phyloP scores from a whole-genome alignment of 1,284 basidiomycete genomes.

The Pseudozyma flocculosa region DNA sequence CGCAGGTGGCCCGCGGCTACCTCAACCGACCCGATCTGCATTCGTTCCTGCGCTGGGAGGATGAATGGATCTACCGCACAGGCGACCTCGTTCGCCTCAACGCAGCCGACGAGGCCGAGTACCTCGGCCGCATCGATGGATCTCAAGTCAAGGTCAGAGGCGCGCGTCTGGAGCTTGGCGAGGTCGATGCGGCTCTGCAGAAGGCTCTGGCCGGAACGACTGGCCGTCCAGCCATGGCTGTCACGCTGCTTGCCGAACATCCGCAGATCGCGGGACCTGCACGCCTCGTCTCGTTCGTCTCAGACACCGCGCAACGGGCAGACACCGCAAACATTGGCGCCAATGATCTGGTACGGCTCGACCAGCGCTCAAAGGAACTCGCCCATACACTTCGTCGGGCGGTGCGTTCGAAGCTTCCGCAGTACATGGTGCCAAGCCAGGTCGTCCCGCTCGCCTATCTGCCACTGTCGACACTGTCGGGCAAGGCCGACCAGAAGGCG shows the following conservation, averaged over 20 bases:
- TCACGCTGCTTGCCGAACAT: conserved; percentile 35
- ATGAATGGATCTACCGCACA: conserved; percentile 41
- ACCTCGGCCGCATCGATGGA: conserved; percentile 47
- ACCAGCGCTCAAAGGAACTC: conserved; percentile 4
- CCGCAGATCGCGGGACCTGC: conserved; percentile 19
- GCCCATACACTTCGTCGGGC: conserved; percentile 8
- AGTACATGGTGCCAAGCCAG: conserved; percentile 51
- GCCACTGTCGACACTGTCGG: conserved; percentile 45
- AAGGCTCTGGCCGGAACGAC: conserved; percentile 7
- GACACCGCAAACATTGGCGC: too few relatives aligned
- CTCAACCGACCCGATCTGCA: conserved; percentile 22
- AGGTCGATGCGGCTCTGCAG: conserved; percentile 38
- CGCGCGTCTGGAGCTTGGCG: conserved; percentile 51
- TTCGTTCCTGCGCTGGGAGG: conserved; percentile 30
- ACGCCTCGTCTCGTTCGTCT: conserved; percentile 37
- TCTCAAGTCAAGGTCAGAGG: conserved; percentile 55
- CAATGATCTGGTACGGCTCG: neutral
- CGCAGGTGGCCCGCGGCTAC: conserved; percentile 50
- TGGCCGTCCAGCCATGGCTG: conserved; percentile 2
- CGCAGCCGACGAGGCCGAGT: conserved; percentile 40
- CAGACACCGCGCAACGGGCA: neutral
- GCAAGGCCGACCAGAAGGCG: conserved; percentile 39
- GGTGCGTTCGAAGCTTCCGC: conserved; percentile 26
- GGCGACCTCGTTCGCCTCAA: conserved; percentile 49
- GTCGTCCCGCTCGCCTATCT: conserved; percentile 35